Percentiles rank a stretch among this genome's conserved stretches.
phyloP scores from a whole-genome alignment of 495 filamentous ascomycete genomes.

The Lineolata rhizophorae region DNA sequence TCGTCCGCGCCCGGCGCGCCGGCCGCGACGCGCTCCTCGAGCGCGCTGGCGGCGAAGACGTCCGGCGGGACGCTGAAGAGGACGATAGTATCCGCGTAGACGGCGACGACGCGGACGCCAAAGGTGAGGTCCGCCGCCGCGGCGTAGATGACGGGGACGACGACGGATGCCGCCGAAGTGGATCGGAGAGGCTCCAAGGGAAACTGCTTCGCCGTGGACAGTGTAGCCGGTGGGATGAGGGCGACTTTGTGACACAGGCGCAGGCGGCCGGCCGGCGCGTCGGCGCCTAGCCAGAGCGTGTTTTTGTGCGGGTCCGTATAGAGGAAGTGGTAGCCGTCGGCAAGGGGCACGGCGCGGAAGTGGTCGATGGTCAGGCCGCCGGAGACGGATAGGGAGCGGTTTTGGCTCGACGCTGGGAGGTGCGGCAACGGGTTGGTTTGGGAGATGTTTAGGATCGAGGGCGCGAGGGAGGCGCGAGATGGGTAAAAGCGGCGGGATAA shows the following conservation, averaged over 20 bases:
- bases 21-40: constrained; percentile 4
- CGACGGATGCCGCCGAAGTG: constrained; percentile 3
- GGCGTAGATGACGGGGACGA: constrained; percentile 25
- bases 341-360: constrained; percentile 43
- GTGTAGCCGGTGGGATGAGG: constrained; percentile 23
- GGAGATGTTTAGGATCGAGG: constrained; percentile 23
- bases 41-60: constrained; percentile 8
- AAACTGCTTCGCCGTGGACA: no score
- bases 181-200: no score
- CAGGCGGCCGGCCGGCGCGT: constrained; percentile 35
- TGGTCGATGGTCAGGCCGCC: constrained; percentile 39
- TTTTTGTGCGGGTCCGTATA: constrained; percentile 43
- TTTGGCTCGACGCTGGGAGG: constrained; percentile 5
- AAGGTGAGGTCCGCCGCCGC: constrained; percentile 34
- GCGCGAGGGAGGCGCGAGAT: not conserved
- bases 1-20: no score
- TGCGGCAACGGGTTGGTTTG: constrained; percentile 39
- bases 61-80: constrained; percentile 44
- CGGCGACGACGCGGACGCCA: constrained; percentile 41
- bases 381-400: no score
- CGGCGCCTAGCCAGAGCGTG: constrained; percentile 40
- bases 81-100: constrained; percentile 29
- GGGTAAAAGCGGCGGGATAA: constrained; percentile 1
- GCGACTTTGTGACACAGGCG: constrained; percentile 27
- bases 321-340: constrained; percentile 46